Evolutionary conservation across 2,329 filamentous ascomycete species (phyloP).

Genomic region (Colletotrichum truncatum): DNA sequence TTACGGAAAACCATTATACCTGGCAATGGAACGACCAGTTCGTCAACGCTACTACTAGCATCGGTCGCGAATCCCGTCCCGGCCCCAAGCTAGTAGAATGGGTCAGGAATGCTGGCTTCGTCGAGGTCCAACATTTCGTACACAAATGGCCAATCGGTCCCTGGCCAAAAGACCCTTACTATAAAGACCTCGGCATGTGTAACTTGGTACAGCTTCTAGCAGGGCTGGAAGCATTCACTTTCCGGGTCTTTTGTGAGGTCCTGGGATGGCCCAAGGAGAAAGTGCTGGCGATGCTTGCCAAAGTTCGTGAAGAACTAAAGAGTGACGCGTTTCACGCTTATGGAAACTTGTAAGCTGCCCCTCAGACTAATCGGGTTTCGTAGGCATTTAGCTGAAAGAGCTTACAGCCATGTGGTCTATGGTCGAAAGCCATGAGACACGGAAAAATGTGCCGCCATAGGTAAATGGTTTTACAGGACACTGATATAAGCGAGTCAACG

Average conservation of each 20-base stretch:
- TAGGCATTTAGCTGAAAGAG: not conserved
- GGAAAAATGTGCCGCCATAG: too few species aligned
- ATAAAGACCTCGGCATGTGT: constrained; percentile 33
- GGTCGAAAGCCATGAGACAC: constrained; percentile 27
- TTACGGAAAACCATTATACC: constrained; percentile 33
- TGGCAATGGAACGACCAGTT: constrained; percentile 34
- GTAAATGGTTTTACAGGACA: too few species aligned
- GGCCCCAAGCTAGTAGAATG: constrained; percentile 38
- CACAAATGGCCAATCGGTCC: constrained; percentile 46
- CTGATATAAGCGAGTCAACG: too few species aligned
- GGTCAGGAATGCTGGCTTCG: constrained; percentile 46
- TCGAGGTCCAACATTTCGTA: constrained; percentile 38
- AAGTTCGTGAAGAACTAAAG: constrained; percentile 40
- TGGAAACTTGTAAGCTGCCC: constrained; percentile 34
- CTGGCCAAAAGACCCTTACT: constrained; percentile 38
- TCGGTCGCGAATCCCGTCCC: constrained; percentile 35
- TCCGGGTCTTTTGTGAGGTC: constrained; percentile 39
- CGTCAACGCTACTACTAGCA: constrained; percentile 25
- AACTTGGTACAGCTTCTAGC: constrained; percentile 31
- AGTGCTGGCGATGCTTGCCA: constrained; percentile 38
- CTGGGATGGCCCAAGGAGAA: constrained; percentile 38
- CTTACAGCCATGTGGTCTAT: constrained; percentile 17
- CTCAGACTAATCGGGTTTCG: not conserved
- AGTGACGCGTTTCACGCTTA: constrained; percentile 37
- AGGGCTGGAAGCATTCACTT: constrained; percentile 35